These are phyloP conservation scores for Echinochloa phyllopogon DNA, from an alignment of 176 grass and related monocot genomes.

Conservation along the genomic window DNA sequence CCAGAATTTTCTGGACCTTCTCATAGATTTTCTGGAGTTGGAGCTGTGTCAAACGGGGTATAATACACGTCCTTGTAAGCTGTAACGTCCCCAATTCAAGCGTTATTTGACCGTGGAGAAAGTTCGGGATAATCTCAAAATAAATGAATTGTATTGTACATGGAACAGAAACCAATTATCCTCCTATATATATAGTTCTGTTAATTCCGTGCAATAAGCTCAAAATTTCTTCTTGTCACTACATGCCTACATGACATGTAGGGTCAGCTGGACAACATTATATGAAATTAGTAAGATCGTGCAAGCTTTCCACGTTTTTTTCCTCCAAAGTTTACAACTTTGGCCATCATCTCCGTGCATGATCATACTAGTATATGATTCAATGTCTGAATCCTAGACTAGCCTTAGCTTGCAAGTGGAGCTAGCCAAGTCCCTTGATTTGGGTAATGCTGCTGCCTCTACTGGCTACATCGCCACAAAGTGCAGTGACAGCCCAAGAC, in stretches of 20 bases:
- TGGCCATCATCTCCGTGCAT: not conserved
- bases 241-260: not conserved
- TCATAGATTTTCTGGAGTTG: too few relatives aligned
- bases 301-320: not conserved
- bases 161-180: not conserved
- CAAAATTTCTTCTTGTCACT: not conserved
- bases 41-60: too few relatives aligned
- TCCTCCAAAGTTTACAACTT: not conserved
- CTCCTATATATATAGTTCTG: not conserved
- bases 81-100: not conserved
- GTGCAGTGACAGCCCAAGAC: not conserved
- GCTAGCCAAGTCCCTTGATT: constrained; percentile 48
- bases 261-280: not conserved
- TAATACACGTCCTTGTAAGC: not conserved
- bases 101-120: not conserved
- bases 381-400: not conserved
- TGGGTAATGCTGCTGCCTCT: constrained; percentile 48
- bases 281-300: not conserved
- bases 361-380: not conserved
- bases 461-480: constrained; percentile 43
- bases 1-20: too few relatives aligned
- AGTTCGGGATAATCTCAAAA: not conserved
- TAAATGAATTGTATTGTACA: not conserved
- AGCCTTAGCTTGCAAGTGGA: not conserved
- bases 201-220: not conserved